These are phyloP conservation scores for Myxozyma mucilagina DNA, from an alignment of 805 yeast species.

Conservation along the genomic window DNA sequence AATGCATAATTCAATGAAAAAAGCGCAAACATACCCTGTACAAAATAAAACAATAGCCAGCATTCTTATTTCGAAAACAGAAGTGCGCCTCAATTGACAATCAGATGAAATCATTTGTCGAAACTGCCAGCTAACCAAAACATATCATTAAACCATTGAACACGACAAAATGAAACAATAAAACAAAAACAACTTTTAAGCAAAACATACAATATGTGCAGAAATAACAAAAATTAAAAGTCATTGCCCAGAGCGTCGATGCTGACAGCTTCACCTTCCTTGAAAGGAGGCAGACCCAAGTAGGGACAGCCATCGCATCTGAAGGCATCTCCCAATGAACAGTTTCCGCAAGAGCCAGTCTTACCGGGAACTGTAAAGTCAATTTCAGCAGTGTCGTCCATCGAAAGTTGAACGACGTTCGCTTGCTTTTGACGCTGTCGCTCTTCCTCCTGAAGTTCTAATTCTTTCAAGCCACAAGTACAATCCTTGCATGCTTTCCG, in stretches of 20 bases:
- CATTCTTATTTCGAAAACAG: background rate
- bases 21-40: background rate
- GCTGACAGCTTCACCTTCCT: conserved; percentile 90
- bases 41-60: background rate
- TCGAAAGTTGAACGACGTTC: conserved; percentile 55
- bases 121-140: conserved; percentile 5
- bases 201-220: background rate
- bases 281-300: conserved; percentile 95
- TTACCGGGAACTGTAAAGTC: conserved; percentile 97
- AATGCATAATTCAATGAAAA: background rate
- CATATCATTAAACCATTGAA: background rate
- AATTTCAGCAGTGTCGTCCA: conserved; percentile 79
- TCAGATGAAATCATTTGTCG: background rate
- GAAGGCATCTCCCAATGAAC: conserved; percentile 97
- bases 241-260: conserved; percentile 49
- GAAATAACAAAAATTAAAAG: conserved; percentile 1
- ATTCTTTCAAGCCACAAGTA: conserved; percentile 92
- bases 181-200: background rate
- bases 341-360: conserved; percentile 89
- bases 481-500: conserved; percentile 98
- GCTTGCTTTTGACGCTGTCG: conserved; percentile 45
- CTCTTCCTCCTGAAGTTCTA: conserved; percentile 57
- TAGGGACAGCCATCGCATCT: conserved; percentile 98
- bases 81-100: background rate
- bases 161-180: background rate